Conservation (phyloP, 75 land plant genomes). For the Picea glauca region DNA sequence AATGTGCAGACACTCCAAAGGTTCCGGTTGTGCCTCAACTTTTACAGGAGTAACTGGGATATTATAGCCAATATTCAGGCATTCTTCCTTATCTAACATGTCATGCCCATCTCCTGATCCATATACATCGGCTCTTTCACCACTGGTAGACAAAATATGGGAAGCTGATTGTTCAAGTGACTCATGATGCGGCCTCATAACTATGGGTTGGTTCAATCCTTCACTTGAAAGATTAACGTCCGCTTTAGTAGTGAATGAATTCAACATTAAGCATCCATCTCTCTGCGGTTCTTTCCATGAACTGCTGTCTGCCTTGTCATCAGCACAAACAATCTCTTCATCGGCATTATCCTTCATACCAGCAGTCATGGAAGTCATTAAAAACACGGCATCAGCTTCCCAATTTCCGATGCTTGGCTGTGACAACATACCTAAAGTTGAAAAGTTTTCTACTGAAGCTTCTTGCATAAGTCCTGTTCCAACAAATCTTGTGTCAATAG, state of each 20-base stretch:
- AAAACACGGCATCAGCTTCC: neutral
- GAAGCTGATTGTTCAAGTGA: neutral
- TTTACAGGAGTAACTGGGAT: neutral
- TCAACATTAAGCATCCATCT: neutral
- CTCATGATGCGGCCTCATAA: neutral
- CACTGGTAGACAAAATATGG: neutral
- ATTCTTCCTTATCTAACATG: neutral
- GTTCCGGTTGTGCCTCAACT: neutral
- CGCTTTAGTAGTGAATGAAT: neutral
- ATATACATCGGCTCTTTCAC: neutral
- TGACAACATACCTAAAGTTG: neutral
- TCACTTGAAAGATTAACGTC: neutral
- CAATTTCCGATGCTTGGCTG: slow-evolving; percentile 2
- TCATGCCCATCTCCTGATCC: neutral
- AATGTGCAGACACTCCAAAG: neutral
- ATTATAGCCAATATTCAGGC: neutral
- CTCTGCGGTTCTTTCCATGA: neutral
- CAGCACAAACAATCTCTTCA: neutral
- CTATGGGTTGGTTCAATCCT: neutral
- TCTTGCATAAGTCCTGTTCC: neutral
- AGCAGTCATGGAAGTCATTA: neutral
- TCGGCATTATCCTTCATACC: neutral
- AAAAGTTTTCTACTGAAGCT: neutral
- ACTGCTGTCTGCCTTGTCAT: neutral
- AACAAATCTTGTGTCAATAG: neutral